Evolutionary conservation across 768 basidiomycete species (phyloP), one percentile per base, ranked within the genome.

Genomic region (Nidularia pulvinata): DNA sequence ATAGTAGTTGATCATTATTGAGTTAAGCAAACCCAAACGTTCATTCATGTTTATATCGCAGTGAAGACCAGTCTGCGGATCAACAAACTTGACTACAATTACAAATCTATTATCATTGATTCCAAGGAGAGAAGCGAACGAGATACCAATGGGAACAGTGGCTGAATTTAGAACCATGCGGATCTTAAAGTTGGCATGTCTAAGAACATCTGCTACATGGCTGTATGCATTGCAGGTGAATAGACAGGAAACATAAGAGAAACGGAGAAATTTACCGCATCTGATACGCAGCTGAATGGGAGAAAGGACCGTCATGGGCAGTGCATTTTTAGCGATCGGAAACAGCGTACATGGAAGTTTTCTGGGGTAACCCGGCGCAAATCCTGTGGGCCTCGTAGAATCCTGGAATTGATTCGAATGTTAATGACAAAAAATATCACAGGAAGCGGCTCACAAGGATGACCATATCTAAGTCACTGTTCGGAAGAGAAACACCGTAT

Each of bases 1-100:
- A 65, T 89, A 89, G 9, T 65, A 63, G 44, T 66, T 68, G 53
- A 89, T 66, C 50, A 89, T 65, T 4, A 66, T 54, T 0, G 85
- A 82, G 56, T 82, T 85, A 35, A 70, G 54, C 2, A 76, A 51
- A 1, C 86, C 87, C 1, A 88, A 71, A 5, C 78, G 81, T 32
- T 84, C 78, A 60, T 90, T 89, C 53, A 85, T 71, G 59, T 85
- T 85, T 57, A 89, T 66, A 56, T 87, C 86, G 54, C 81, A 76
- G 1, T 72, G 52, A 19, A 83, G 54, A 13, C 64, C 62, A 0
- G 76, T 77, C 2, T 7, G n/a, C 1, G 65, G 70, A 56, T 85
- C 80, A n/a, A 46, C 59, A 55, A 81, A 80, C 58, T 79, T 82
- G 33, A 86, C 85, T 86, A 58, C 7, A 42, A 11, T 7, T 7